phyloP scores from a whole-genome alignment of 495 filamentous ascomycete species.

The Aspergillus diversus region DNA sequence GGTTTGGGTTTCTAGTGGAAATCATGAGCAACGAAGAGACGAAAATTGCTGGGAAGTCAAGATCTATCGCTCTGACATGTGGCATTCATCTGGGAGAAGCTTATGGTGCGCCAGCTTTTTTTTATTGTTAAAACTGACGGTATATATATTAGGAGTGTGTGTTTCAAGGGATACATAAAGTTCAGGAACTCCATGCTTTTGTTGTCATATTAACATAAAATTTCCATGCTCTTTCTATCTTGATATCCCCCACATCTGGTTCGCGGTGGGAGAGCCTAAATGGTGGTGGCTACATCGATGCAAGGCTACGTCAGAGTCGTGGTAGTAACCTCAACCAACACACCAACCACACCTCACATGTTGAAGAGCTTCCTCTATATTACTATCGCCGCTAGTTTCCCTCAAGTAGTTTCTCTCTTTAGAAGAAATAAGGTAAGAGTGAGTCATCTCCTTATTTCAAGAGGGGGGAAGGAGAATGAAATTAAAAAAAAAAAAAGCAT shows the following conservation, averaged over 20 bases:
- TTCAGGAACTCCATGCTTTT: not conserved
- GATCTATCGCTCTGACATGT: no score
- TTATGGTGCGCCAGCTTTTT: not conserved
- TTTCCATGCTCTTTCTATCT: not conserved
- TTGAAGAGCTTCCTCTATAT: no score
- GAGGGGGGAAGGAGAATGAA: not conserved
- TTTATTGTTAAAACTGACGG: not conserved
- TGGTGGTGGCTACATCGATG: not conserved
- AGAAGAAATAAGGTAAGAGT: not conserved
- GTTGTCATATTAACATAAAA: not conserved
- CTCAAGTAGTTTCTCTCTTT: not conserved
- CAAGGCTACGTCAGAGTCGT: conserved; percentile 8
- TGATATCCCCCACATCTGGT: not conserved
- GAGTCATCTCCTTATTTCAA: conserved; percentile 1
- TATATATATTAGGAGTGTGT: not conserved
- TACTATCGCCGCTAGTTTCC: not conserved
- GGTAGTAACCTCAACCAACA: no score
- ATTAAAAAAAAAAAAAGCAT: not conserved
- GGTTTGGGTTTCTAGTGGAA: not conserved
- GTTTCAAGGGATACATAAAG: not conserved
- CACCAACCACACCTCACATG: no score
- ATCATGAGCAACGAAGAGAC: not conserved
- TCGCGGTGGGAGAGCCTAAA: not conserved
- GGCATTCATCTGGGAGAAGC: not conserved
- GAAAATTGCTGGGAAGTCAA: not conserved